Base-by-base conservation (phyloP, 345 rosid species). In the Salix purpurea region DNA sequence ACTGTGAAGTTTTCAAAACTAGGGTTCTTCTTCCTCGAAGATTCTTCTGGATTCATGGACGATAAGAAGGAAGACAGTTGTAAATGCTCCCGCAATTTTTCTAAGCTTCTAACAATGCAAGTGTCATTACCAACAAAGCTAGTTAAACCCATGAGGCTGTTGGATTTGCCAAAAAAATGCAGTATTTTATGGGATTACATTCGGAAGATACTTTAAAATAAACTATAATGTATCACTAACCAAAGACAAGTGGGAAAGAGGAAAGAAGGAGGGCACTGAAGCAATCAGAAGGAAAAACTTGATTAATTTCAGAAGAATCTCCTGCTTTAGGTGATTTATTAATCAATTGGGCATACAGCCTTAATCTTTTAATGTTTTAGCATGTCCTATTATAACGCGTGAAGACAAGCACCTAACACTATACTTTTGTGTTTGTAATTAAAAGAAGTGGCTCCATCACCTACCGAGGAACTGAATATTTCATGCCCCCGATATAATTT, bases 191-290 rank as follows among this genome's bases (percentile, higher is more conserved):
- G 50, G 28, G 9, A 40, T 39, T 10, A n/a, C 52, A 32, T 28
- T 9, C 42, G 42, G 60, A 71, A 39, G 28, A 36, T 23, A 10
- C 32, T 71, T 72, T 67, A 48, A 48, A 65, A 52, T 78, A 68
- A 78, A 69, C 69, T 37, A 54, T 34, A 18, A 46, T 69, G 77
- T 78, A 74, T 11, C 39, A 61, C 83, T 62, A 85, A 67, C 74
- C 48, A 76, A 78, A 83, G 86, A 85, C 84, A 83, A 18, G 36
- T 69, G 21, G 75, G 80, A 80, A 76, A 75, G 68, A 69, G 67
- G 77, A 60, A 80, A 70, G 80, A 65, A 71, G 72, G 40, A 58
- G 60, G 32, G 12, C 18, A 32, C 9, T 56, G 64, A 69, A 69
- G 61, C 54, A 36, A 42, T 34, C 9, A 19, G 60, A 69, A 42